Evolutionary conservation across 1,139 yeast species (phyloP).

Genomic region (Blastobotrys arbuscula): DNA sequence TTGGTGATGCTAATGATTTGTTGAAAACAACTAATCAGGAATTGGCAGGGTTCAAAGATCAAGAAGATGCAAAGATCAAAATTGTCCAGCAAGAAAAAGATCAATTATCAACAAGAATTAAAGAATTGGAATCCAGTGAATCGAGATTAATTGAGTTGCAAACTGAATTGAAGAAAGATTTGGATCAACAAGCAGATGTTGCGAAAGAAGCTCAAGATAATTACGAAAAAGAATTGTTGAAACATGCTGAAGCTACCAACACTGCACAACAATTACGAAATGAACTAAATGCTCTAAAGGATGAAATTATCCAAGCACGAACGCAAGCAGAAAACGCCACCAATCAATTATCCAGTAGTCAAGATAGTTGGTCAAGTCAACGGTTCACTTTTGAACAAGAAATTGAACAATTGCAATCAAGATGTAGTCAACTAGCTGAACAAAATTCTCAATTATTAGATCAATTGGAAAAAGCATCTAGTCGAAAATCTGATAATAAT

Average conservation of each 20-base stretch:
- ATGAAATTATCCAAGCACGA: constrained; percentile 37
- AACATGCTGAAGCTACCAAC: constrained; percentile 51
- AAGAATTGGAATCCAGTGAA: constrained; percentile 42
- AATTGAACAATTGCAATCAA: constrained; percentile 41
- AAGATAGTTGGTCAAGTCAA: constrained; percentile 43
- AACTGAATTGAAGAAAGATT: constrained; percentile 38
- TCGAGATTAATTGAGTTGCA: constrained; percentile 24
- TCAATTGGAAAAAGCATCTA: constrained; percentile 49
- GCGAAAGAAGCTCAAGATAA: constrained; percentile 50
- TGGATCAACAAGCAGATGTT: constrained; percentile 46
- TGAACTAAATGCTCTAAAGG: constrained; percentile 38
- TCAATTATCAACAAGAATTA: constrained; percentile 39
- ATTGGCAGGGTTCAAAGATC: constrained; percentile 21
- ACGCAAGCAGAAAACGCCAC: constrained; percentile 33
- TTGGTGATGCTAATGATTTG: constrained; percentile 33
- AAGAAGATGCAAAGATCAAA: constrained; percentile 22
- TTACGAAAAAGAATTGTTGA: constrained; percentile 53
- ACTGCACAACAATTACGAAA: constrained; percentile 43
- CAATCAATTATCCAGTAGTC: constrained; percentile 34
- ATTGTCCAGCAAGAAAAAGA: constrained; percentile 33
- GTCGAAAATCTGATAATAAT: neutral
- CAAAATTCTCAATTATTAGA: constrained; percentile 66
- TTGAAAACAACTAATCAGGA: constrained; percentile 24
- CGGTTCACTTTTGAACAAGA: constrained; percentile 48
- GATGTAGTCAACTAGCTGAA: constrained; percentile 51